Conservation (phyloP, 148 eudicot species). For the Diospyros kaki region DNA sequence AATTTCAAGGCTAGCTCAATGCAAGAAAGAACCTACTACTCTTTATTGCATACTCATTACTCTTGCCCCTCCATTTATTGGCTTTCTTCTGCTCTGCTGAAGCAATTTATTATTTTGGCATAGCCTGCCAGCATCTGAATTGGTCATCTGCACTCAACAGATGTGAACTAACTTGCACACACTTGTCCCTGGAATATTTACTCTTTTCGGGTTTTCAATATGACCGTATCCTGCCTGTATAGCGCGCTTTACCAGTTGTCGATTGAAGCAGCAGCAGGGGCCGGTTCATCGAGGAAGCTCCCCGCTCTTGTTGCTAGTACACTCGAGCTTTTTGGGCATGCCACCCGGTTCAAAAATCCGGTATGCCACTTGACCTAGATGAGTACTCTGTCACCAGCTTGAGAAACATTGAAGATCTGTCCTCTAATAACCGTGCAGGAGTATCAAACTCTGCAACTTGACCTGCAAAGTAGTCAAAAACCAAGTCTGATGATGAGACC, state of each 20-base stretch:
- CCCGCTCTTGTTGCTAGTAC: constrained; percentile 7
- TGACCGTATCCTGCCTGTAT: neutral
- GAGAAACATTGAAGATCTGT: constrained; percentile 68
- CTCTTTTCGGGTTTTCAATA: neutral
- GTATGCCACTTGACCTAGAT: constrained; percentile 53
- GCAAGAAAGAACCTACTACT: no score
- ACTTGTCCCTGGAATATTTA: neutral
- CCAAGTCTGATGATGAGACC: neutral
- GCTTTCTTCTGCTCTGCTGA: neutral
- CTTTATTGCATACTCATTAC: no score
- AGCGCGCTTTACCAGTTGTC: neutral
- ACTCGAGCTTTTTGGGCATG: neutral
- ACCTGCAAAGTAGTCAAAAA: constrained; percentile 43
- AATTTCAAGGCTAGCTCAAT: no score
- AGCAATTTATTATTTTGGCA: constrained; percentile 3
- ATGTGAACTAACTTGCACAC: neutral
- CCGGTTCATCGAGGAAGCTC: neutral
- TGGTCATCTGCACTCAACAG: neutral
- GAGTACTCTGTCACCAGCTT: constrained; percentile 86
- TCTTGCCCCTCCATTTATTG: no score
- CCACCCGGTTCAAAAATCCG: constrained; percentile 26
- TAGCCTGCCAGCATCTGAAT: constrained; percentile 8
- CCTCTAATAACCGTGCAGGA: constrained; percentile 66
- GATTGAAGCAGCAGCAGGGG: constrained; percentile 6
- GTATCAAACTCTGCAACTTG: constrained; percentile 77